Percentiles rank a stretch among this genome's conserved stretches.
Conservation (phyloP, 495 filamentous ascomycete genomes). For the Chaetomium tenue region DNA sequence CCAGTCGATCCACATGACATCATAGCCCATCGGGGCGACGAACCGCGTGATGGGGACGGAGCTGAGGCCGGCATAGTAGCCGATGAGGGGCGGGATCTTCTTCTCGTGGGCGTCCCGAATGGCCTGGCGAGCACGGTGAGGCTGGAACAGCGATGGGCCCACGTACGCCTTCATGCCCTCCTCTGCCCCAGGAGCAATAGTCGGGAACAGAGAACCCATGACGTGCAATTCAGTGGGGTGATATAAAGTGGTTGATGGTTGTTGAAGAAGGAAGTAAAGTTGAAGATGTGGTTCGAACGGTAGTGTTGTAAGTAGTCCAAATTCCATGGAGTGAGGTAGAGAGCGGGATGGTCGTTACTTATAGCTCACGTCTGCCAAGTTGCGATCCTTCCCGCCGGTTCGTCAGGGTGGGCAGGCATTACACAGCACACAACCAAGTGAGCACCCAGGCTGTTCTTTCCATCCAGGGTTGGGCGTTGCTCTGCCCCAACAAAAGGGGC, state of each 20-base stretch:
- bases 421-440: no score
- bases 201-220: conserved; percentile 20
- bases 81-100: conserved; percentile 42
- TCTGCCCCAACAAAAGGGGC: no score
- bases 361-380: no score
- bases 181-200: background rate
- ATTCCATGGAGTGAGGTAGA: no score
- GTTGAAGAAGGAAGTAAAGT: background rate
- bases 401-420: no score
- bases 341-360: no score
- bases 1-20: conserved; percentile 48
- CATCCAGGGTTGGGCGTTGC: no score
- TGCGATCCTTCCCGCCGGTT: no score
- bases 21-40: conserved; percentile 41
- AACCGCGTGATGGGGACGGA: conserved; percentile 38
- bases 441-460: no score
- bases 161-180: conserved; percentile 44
- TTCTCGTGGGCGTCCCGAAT: conserved; percentile 46
- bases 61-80: conserved; percentile 41
- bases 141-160: conserved; percentile 45
- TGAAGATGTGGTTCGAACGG: background rate
- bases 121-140: conserved; percentile 44
- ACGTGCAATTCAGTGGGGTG: background rate
- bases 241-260: background rate
- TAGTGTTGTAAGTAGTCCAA: background rate